These are phyloP conservation scores for Claviceps spartinae DNA, from an alignment of 2,329 filamentous ascomycete genomes.

Conservation along the genomic window DNA sequence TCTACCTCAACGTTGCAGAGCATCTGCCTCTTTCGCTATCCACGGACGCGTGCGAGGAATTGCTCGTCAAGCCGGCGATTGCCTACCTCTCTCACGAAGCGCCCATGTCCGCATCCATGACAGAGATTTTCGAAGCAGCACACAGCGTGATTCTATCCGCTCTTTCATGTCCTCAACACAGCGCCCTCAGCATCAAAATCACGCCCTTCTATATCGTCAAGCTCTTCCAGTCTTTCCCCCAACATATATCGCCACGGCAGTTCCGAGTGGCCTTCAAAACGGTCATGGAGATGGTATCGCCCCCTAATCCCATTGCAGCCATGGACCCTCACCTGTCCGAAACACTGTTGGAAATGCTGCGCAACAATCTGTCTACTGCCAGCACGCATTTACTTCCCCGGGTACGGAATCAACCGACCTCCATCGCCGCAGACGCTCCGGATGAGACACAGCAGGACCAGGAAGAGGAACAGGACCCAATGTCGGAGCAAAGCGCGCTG, in stretches of 20 bases:
- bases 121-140: conserved; percentile 69
- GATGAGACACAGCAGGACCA: conserved; percentile 7
- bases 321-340: conserved; percentile 67
- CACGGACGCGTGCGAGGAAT: conserved; percentile 51
- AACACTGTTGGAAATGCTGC: conserved; percentile 65
- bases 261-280: conserved; percentile 83
- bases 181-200: conserved; percentile 53
- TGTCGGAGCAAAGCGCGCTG: conserved; percentile 71
- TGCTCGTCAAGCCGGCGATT: conserved; percentile 61
- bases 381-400: conserved; percentile 28
- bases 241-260: conserved; percentile 66
- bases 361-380: conserved; percentile 43
- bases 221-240: conserved; percentile 66
- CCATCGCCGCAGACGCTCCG: conserved; percentile 18
- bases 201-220: conserved; percentile 75
- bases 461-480: conserved; percentile 17
- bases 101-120: conserved; percentile 30
- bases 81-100: conserved; percentile 50
- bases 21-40: conserved; percentile 63
- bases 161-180: conserved; percentile 67
- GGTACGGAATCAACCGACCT: not conserved
- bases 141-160: conserved; percentile 72
- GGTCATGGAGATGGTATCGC: conserved; percentile 66
- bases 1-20: conserved; percentile 77
- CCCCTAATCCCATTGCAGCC: conserved; percentile 61